Evolutionary conservation across 805 yeast species (phyloP).

Genomic region (Metschnikowia picachoensis): DNA sequence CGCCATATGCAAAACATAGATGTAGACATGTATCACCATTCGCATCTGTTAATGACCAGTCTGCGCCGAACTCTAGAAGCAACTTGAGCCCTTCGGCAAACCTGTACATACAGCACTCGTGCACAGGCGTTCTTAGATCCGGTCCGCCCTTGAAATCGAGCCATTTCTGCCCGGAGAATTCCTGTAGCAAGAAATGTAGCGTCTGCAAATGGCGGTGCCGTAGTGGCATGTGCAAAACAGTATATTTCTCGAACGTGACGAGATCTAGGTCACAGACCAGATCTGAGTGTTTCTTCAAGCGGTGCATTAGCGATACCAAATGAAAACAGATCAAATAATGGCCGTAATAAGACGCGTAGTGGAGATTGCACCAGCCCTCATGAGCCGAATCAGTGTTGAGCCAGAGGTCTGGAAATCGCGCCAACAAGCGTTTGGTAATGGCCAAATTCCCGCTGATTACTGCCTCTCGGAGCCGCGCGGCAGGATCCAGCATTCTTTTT

Average conservation of each 20-base stretch:
- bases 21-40: conserved; percentile 39
- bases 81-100: conserved; percentile 60
- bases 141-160: conserved; percentile 56
- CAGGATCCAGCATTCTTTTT: conserved; percentile 53
- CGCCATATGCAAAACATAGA: conserved; percentile 57
- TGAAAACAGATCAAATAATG: conserved; percentile 62
- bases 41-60: conserved; percentile 26
- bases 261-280: conserved; percentile 24
- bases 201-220: conserved; percentile 60
- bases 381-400: conserved; percentile 58
- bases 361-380: conserved; percentile 82
- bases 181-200: conserved; percentile 60
- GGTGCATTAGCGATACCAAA: conserved; percentile 44
- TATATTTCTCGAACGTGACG: conserved; percentile 50
- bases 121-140: conserved; percentile 56
- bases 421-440: conserved; percentile 61
- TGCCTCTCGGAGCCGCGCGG: conserved; percentile 64
- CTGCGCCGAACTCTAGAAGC: conserved; percentile 69
- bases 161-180: conserved; percentile 36
- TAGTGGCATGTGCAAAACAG: conserved; percentile 71
- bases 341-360: conserved; percentile 75
- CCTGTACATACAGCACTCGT: conserved; percentile 59
- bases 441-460: conserved; percentile 57
- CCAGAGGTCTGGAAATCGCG: conserved; percentile 63
- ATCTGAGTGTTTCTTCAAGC: neutral